phyloP scores from a whole-genome alignment of 768 basidiomycete species.

The Candolleomyces eurysporus region DNA sequence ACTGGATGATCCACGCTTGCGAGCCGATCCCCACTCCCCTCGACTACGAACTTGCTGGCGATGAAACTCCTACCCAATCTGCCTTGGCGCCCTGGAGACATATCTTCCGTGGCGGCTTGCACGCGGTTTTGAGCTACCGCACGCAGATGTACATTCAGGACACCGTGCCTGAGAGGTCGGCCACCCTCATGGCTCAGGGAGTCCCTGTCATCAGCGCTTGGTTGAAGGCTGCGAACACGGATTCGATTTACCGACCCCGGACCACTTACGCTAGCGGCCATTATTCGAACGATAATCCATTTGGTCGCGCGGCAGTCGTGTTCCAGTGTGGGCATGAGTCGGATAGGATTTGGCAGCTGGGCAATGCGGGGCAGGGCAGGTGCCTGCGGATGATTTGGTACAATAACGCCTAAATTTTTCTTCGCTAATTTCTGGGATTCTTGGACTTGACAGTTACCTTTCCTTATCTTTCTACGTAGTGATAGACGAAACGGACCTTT shows the following conservation, averaged over 20 bases:
- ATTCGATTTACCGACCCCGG: neutral
- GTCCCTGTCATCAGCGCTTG: constrained; percentile 7
- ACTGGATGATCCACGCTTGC: constrained; percentile 11
- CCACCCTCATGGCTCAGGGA: neutral
- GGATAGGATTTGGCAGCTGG: neutral
- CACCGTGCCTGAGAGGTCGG: neutral
- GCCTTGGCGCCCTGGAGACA: constrained; percentile 9
- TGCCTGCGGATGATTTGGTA: constrained; percentile 4
- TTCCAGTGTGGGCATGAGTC: neutral
- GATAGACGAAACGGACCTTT: too few relatives aligned
- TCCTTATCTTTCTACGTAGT: too few relatives aligned
- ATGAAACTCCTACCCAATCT: neutral
- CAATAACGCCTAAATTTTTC: neutral
- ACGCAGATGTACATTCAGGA: constrained; percentile 5
- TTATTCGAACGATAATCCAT: neutral
- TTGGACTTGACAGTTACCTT: too few relatives aligned
- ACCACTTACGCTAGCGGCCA: constrained; percentile 4
- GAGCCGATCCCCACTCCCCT: constrained; percentile 5
- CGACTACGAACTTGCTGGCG: constrained; percentile 1
- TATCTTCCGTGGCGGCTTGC: constrained; percentile 10
- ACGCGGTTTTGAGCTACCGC: constrained; percentile 8
- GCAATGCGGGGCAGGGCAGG: neutral
- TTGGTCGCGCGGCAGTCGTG: constrained; percentile 1
- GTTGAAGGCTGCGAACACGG: constrained; percentile 5
- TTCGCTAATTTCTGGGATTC: too few relatives aligned